Base-by-base conservation (phyloP, 1,284 basidiomycete genomes). In the Vanrija pseudolonga region DNA sequence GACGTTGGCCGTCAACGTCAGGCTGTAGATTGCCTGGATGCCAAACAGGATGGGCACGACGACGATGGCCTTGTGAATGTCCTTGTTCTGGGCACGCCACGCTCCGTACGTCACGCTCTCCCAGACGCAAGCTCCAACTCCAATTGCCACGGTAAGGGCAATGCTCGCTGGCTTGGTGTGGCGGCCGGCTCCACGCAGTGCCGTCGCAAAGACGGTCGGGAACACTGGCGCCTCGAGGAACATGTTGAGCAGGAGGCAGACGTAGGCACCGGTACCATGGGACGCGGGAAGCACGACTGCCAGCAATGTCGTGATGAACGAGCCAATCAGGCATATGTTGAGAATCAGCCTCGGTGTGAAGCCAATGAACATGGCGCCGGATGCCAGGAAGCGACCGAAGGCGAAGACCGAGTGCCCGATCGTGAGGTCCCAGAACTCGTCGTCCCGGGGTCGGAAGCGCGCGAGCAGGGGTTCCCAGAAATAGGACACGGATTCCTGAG, bases 191-290 rank as follows among this genome's bases (percentile, higher is more conserved):
- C 64, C 61, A 1, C 74, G 67, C 2, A 73, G 50, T 1, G 63
- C 65, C 24, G 71, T 73, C 22, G 74, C 72, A 62, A 70, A 75
- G 6, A 76, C 23, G 0, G 67, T 65, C 6, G 74, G 74, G 60
- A 76, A 75, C 23, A 74, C 70, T 23, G 72, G 63, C 4, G 66
- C 61, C 57, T 76, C 69, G 58, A 74, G 75, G 54, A 74, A 70
- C 41, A 65, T 57, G 48, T 64, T 49, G 4, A 76, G 61, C 24
- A 74, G 61, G 22, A 73, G 60, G 28, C 59, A 53, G 9, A 52
- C 61, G 23, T 65, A 53, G 1, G 66, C 49, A 12, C 59, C 63
- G n/a, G 55, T 57, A n/a, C 64, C 62, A 0, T 32, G 47, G 11
- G 32, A 32, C 0, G 41, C 42, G 0, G 65, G 61, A 1, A 76